Base-by-base conservation (phyloP, 2,329 filamentous ascomycete genomes). In the Talaromyces sp. region DNA sequence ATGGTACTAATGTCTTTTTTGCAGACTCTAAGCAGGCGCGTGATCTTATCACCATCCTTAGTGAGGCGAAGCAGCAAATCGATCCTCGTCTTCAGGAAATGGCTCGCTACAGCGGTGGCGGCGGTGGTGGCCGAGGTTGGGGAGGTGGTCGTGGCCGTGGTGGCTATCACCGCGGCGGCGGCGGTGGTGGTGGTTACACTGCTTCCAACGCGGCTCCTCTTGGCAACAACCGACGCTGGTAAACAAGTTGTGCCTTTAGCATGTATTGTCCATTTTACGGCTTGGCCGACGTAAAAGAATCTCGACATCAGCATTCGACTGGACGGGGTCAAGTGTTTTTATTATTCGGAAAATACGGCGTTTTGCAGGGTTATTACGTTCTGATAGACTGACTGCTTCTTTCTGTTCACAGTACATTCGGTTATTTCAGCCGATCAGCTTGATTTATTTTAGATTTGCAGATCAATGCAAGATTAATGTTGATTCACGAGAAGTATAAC, bases 61-160 rank as follows among this genome's bases (percentile, higher is more conserved):
- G 87, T 72, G 94, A 99, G 79, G 92, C 94, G 65, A 97, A 97
- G 82, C 94, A 99, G 81, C 88, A 95, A 78, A 92, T 99, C 76
- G 94, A 97, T 70, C 94, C 94, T 71, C 89, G 91, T 75, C 88
- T 99, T 63, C 86, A 87, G 63, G 94, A 99, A 82, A 97, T 99
- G 94, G 87, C 85, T 67, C 89, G 94, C 75, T 97, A 92, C 73
- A 85, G 91, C 65, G 90, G 91, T 63, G 90, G 90, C 59, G 91
- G 91, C 60, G 89, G 89, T 56, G 84, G 88, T 63, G 87, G 84
- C 72, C 85, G 88, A 65, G 83, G 84, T 66, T 81, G 86, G 65
- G 74, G 82, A 64, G 78, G 82, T 65, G 78, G 81, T 63, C 75
- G 81, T 63, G 78, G 82, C 62, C 72, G 79, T 71, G 73, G 75